Conservation (phyloP, 345 rosid genomes). For the Stellera chamaejasme region DNA sequence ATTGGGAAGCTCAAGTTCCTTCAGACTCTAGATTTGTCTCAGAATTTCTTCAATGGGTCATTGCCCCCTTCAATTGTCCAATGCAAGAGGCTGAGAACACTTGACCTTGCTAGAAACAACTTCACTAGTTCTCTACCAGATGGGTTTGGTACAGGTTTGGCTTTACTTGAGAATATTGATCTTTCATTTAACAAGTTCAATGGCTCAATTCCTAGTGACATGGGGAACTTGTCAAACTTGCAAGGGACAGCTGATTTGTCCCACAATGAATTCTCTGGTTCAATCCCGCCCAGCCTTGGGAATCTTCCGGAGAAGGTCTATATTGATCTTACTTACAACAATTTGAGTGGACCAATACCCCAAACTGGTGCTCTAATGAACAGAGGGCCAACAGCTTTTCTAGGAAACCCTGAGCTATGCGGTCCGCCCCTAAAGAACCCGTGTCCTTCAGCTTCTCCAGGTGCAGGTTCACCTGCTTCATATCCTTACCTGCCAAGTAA, state of each 20-base stretch:
- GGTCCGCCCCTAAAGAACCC: constrained; percentile 85
- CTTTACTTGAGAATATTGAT: constrained; percentile 66
- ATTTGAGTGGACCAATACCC: constrained; percentile 91
- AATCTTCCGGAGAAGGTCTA: constrained; percentile 93
- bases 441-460: constrained; percentile 41
- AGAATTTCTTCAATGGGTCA: constrained; percentile 74
- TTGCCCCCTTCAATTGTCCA: constrained; percentile 56
- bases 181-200: constrained; percentile 70
- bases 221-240: constrained; percentile 72
- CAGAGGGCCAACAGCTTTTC: constrained; percentile 90
- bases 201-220: constrained; percentile 63
- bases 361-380: constrained; percentile 92
- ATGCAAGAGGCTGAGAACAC: constrained; percentile 69
- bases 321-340: constrained; percentile 78
- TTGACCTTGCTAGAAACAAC: constrained; percentile 76
- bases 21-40: constrained; percentile 75
- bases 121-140: constrained; percentile 64
- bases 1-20: constrained; percentile 70
- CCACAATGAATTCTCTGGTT: constrained; percentile 63
- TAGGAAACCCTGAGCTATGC: constrained; percentile 80
- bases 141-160: constrained; percentile 56
- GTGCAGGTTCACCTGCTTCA: constrained; percentile 47
- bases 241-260: constrained; percentile 98
- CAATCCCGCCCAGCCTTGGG: constrained; percentile 78
- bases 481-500: constrained; percentile 68